Conservation (phyloP, 2,329 filamentous ascomycete genomes). For the Diplocarpon rosae region DNA sequence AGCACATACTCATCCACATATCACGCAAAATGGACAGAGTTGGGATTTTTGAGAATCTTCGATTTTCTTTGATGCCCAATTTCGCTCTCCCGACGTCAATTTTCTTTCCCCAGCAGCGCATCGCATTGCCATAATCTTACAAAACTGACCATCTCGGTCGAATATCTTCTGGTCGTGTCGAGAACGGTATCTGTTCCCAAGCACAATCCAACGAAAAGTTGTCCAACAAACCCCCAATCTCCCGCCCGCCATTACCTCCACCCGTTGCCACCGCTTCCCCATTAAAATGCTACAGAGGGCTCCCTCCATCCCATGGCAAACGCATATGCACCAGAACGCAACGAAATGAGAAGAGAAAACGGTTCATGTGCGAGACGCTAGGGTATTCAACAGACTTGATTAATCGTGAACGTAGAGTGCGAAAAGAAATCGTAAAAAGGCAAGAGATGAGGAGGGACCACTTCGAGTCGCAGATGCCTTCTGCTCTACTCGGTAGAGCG, state of each 20-base stretch:
- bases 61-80: background rate
- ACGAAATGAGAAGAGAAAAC: slow-evolving; percentile 1
- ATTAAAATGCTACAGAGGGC: background rate
- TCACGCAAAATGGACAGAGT: background rate
- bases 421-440: slow-evolving; percentile 8
- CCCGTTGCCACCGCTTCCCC: background rate
- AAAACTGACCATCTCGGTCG: background rate
- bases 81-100: background rate
- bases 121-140: slow-evolving; percentile 5
- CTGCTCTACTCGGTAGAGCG: background rate
- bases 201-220: slow-evolving; percentile 2
- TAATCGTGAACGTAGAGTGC: background rate
- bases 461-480: background rate
- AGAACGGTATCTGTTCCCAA: background rate
- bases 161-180: background rate
- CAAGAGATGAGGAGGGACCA: slow-evolving; percentile 20
- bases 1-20: background rate
- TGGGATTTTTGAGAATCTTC: background rate
- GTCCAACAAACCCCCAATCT: background rate
- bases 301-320: background rate
- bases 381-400: slow-evolving; percentile 14
- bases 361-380: slow-evolving; percentile 11
- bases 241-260: background rate
- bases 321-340: background rate
- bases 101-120: background rate